Evolutionary conservation across 179 eudicot species (phyloP).

Genomic region (Beta macrorhiza): DNA sequence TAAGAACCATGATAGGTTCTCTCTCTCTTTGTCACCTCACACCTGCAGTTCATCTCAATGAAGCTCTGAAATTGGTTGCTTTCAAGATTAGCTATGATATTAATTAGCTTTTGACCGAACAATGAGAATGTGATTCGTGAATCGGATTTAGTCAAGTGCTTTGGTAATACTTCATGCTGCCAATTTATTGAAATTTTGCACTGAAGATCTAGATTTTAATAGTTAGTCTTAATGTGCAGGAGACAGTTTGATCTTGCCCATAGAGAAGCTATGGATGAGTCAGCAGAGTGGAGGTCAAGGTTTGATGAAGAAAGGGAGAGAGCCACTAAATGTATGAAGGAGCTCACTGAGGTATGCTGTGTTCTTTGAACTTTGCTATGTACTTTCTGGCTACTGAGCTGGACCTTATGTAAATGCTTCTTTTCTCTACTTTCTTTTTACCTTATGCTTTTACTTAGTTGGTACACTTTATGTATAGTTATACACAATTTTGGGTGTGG

Average conservation of each 20-base stretch:
- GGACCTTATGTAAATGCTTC: background rate
- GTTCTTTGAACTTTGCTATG: background rate
- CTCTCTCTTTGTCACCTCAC: background rate
- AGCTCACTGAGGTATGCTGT: conserved; percentile 51
- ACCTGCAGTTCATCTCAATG: background rate
- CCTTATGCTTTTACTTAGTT: background rate
- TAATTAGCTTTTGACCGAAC: background rate
- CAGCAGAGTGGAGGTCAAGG: conserved; percentile 92
- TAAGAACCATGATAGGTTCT: background rate
- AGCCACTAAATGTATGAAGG: conserved; percentile 44
- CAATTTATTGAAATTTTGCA: background rate
- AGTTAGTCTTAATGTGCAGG: conserved; percentile 40
- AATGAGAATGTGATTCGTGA: background rate
- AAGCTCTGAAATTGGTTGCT: background rate
- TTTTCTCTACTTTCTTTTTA: background rate
- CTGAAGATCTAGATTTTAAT: background rate
- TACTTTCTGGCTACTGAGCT: background rate
- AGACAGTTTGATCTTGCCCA: conserved; percentile 83
- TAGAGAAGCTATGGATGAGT: conserved; percentile 93
- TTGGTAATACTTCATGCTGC: background rate
- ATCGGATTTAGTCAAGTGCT: background rate
- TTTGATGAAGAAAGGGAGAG: conserved; percentile 66
- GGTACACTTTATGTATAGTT: too few species aligned
- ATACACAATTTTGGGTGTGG: background rate
- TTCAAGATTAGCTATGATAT: background rate